A percentile compares a stretch with the other conserved stretches of the same genome.
phyloP scores from a whole-genome alignment of 257 asterid genomes.

The Nyctanthes arbortristis region DNA sequence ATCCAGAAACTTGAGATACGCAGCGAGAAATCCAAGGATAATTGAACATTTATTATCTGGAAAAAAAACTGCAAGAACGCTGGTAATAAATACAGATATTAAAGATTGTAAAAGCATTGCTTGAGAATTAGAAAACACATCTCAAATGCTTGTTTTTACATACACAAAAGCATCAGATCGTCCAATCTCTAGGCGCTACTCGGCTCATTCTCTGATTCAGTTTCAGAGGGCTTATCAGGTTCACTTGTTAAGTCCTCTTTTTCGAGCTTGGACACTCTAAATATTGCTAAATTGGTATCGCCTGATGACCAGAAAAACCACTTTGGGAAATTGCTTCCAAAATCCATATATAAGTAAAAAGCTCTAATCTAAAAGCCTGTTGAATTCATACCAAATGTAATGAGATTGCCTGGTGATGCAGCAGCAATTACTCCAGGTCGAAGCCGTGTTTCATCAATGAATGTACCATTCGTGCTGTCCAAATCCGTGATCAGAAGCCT shows the following conservation, averaged over 20 bases:
- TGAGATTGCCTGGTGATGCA: conserved; percentile 73
- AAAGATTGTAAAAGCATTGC: neutral
- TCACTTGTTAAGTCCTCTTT: conserved; percentile 32
- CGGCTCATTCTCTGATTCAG: conserved; percentile 24
- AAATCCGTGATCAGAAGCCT: conserved; percentile 74
- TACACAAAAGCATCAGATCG: conserved; percentile 9
- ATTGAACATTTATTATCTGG: neutral
- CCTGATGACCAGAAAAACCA: conserved; percentile 39
- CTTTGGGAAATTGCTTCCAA: too few relatives aligned
- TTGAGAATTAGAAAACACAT: neutral
- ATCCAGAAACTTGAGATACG: too few relatives aligned
- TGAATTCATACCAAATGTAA: conserved; percentile 61
- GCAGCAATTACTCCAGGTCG: conserved; percentile 66
- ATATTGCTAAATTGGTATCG: conserved; percentile 72
- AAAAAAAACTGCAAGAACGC: neutral
- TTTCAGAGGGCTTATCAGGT: conserved; percentile 31
- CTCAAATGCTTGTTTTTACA: neutral
- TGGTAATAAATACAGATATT: neutral
- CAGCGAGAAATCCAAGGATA: too few relatives aligned
- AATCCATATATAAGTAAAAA: too few relatives aligned
- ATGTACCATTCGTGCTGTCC: conserved; percentile 94
- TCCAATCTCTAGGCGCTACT: conserved; percentile 19
- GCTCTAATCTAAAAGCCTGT: neutral
- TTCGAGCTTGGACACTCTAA: conserved; percentile 61
- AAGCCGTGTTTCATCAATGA: conserved; percentile 67